phyloP scores from a whole-genome alignment of 768 basidiomycete species.

The Gloeopeniophorella convolvens region DNA sequence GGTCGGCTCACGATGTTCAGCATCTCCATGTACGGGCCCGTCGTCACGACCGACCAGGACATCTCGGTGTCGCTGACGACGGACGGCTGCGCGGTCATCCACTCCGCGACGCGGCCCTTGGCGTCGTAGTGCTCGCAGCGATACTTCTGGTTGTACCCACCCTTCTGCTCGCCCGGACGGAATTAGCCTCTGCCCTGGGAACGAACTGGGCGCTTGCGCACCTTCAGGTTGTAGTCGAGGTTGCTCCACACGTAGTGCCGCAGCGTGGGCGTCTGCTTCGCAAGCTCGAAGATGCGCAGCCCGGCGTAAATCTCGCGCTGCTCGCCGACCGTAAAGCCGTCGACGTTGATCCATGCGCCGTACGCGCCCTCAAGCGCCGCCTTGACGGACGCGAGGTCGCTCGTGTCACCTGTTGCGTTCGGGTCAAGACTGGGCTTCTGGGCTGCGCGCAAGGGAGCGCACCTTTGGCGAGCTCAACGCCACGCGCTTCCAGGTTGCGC shows the following conservation, averaged over 20 bases:
- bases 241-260: constrained; percentile 37
- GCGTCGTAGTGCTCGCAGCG: constrained; percentile 34
- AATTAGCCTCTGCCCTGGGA: background rate
- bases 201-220: constrained; percentile 1
- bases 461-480: constrained; percentile 34
- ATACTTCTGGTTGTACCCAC: constrained; percentile 26
- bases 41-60: constrained; percentile 34
- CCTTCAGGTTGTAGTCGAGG: constrained; percentile 35
- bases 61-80: constrained; percentile 27
- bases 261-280: constrained; percentile 28
- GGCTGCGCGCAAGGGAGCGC: background rate
- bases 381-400: constrained; percentile 23
- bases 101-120: constrained; percentile 36
- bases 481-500: constrained; percentile 29
- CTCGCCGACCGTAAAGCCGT: constrained; percentile 35
- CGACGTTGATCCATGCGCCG: constrained; percentile 35
- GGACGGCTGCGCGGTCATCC: constrained; percentile 30
- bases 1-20: constrained; percentile 29
- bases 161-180: constrained; percentile 10
- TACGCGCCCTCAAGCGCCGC: constrained; percentile 29
- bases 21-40: constrained; percentile 39
- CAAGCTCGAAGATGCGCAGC: constrained; percentile 35
- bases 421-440: no score
- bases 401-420: constrained; percentile 13
- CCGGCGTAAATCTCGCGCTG: constrained; percentile 35